Conservation (phyloP, 495 filamentous ascomycete species). For the Aspergillus steynii region DNA sequence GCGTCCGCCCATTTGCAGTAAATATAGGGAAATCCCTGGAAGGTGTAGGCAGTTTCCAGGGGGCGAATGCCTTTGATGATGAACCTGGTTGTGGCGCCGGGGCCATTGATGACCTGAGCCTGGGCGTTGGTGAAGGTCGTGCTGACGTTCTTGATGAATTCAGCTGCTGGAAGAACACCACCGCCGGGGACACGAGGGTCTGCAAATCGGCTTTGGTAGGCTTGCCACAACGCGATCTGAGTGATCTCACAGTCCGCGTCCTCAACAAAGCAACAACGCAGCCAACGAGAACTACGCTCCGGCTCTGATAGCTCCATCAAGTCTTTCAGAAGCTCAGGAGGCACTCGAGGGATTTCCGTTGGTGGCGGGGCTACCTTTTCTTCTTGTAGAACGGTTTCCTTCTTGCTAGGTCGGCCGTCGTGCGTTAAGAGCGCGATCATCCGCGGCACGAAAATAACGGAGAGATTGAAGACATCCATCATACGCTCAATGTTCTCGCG, state of each 20-base stretch:
- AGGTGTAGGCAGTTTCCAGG: slow-evolving; percentile 70
- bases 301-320: slow-evolving; percentile 78
- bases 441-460: slow-evolving; percentile 67
- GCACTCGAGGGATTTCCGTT: slow-evolving; percentile 71
- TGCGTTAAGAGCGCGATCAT: slow-evolving; percentile 75
- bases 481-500: slow-evolving; percentile 79
- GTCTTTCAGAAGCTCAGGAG: slow-evolving; percentile 72
- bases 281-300: slow-evolving; percentile 83
- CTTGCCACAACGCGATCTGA: slow-evolving; percentile 95
- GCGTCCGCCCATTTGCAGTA: slow-evolving; percentile 58
- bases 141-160: slow-evolving; percentile 96
- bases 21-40: slow-evolving; percentile 57
- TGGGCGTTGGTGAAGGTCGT: slow-evolving; percentile 70
- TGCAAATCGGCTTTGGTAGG: slow-evolving; percentile 84
- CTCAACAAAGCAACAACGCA: slow-evolving; percentile 70
- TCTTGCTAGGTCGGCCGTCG: slow-evolving; percentile 50
- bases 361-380: slow-evolving; percentile 50
- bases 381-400: slow-evolving; percentile 44
- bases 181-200: slow-evolving; percentile 47
- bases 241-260: slow-evolving; percentile 83
- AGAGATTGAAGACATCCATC: slow-evolving; percentile 60
- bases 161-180: slow-evolving; percentile 77
- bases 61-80: slow-evolving; percentile 91
- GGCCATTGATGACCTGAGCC: slow-evolving; percentile 74
- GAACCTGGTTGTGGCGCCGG: slow-evolving; percentile 66